A percentile compares a stretch with the other conserved stretches of the same genome.
Conservation (phyloP, 768 basidiomycete species). For the Naganishia vaughanmartiniae region DNA sequence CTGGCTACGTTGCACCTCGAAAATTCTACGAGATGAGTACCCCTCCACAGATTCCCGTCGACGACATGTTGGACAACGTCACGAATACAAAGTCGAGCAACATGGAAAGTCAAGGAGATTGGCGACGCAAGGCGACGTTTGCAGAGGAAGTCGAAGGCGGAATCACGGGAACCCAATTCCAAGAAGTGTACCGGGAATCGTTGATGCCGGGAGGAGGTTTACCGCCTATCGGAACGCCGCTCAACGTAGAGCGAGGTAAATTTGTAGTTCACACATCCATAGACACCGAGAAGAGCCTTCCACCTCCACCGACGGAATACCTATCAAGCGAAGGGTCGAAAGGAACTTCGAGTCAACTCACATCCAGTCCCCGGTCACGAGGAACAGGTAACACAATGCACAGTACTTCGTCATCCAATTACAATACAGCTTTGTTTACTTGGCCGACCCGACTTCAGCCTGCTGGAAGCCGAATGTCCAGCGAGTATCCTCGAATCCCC, state of each 20-base stretch:
- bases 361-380: not conserved
- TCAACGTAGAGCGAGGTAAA: conserved; percentile 59
- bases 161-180: conserved; percentile 67
- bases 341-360: not conserved
- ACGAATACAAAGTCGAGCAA: conserved; percentile 54
- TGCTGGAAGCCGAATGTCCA: not conserved
- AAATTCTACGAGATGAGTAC: conserved; percentile 72
- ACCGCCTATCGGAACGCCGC: conserved; percentile 27
- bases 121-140: conserved; percentile 56
- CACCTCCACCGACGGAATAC: conserved; percentile 44
- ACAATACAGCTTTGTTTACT: not conserved
- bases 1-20: conserved; percentile 74
- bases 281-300: conserved; percentile 56
- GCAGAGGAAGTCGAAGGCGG: conserved; percentile 64
- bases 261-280: conserved; percentile 57
- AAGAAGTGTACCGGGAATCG: conserved; percentile 68
- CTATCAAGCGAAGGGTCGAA: conserved; percentile 18
- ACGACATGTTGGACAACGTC: conserved; percentile 55
- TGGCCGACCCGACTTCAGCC: not conserved
- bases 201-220: conserved; percentile 30
- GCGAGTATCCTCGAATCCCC: not conserved
- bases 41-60: conserved; percentile 59
- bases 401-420: not conserved
- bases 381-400: not conserved
- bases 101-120: conserved; percentile 22